Base-by-base conservation (phyloP, 768 basidiomycete species). In the Pulveroboletus sp. region DNA sequence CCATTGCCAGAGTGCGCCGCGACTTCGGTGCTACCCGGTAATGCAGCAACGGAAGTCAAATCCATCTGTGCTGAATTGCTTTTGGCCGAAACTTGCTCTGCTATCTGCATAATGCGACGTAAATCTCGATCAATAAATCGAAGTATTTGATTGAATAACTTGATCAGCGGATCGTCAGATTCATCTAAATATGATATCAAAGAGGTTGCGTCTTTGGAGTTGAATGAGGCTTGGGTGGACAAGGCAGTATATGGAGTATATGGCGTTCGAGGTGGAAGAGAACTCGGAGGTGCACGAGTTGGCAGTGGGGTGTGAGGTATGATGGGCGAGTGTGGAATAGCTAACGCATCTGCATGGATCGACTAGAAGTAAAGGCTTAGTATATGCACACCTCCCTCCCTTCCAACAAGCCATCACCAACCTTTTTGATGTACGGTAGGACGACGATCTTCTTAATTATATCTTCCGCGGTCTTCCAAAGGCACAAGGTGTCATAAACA, bases 401-500 rank as follows among this genome's bases (percentile, higher is more conserved):
- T 28, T 28, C 27, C 10, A 9, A 14, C 11, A 24, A 30, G 32
- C 43, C 21, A 26, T 15, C 65, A 54, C 65, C 35, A 46, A 86
- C 93, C 75, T 88, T 87, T 59, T 80, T 83, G 8, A 93, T 76
- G 59, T 93, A 94, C 12, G 76, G 77, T 2, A 81, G 80, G 32
- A 93, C 77, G 33, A 96, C 72, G 39, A 86, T 81, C 45, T 72
- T 73, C 48, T 85, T 75, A 44, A 97, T 70, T 15, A 96, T 83
- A 51, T 93, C 89, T 69, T 95, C 94, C 2, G 93, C 95, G 55
- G 89, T 84, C 58, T 81, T 72, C 89, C 90, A 93, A 8, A 92
- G 78, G 11, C 83, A 79, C 43, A 99, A 71, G 7, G 77, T 67
- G 57, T 93, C 88, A 60, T 94, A 94, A 3, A 86, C 86, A 39